Conservation (phyloP, 1,139 yeast genomes). For the Hyphopichia fennica region DNA sequence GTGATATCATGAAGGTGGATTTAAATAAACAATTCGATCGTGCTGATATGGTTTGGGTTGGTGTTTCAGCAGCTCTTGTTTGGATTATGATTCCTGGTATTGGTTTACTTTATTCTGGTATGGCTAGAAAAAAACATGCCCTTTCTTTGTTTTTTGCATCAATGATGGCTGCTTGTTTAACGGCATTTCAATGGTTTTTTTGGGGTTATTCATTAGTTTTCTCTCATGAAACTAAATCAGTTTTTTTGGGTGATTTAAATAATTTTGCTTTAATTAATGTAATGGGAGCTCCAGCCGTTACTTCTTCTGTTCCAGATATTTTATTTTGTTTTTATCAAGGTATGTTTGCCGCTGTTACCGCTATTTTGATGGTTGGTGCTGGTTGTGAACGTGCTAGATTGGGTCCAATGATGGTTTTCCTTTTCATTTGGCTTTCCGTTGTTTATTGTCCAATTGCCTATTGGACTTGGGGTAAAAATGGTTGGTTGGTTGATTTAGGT, state of each 20-base stretch:
- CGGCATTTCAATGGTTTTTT: slow-evolving; percentile 93
- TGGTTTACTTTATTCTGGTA: slow-evolving; percentile 86
- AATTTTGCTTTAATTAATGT: slow-evolving; percentile 80
- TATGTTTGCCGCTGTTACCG: slow-evolving; percentile 92
- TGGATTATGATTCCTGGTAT: slow-evolving; percentile 97
- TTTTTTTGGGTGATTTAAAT: slow-evolving; percentile 74
- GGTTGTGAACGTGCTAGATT: slow-evolving; percentile 97
- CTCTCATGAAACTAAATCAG: slow-evolving; percentile 64
- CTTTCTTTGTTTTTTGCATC: slow-evolving; percentile 92
- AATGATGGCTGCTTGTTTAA: slow-evolving; percentile 78
- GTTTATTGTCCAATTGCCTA: slow-evolving; percentile 80
- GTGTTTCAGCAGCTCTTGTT: slow-evolving; percentile 70
- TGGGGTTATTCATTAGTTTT: slow-evolving; percentile 95
- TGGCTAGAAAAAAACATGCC: slow-evolving; percentile 91
- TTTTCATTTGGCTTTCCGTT: slow-evolving; percentile 92
- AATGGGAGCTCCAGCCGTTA: slow-evolving; percentile 77
- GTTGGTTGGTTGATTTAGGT: slow-evolving; percentile 44
- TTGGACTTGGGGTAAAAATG: slow-evolving; percentile 46
- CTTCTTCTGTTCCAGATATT: slow-evolving; percentile 75
- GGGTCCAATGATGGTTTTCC: slow-evolving; percentile 93
- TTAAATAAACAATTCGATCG: slow-evolving; percentile 70
- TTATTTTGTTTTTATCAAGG: slow-evolving; percentile 90
- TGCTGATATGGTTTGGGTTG: slow-evolving; percentile 89
- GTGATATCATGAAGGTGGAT: slow-evolving; percentile 71
- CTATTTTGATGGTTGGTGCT: slow-evolving; percentile 92